These are phyloP conservation scores for Dictyostelium intermedium DNA, from an alignment of 78 protist species.

Conservation along the genomic window DNA sequence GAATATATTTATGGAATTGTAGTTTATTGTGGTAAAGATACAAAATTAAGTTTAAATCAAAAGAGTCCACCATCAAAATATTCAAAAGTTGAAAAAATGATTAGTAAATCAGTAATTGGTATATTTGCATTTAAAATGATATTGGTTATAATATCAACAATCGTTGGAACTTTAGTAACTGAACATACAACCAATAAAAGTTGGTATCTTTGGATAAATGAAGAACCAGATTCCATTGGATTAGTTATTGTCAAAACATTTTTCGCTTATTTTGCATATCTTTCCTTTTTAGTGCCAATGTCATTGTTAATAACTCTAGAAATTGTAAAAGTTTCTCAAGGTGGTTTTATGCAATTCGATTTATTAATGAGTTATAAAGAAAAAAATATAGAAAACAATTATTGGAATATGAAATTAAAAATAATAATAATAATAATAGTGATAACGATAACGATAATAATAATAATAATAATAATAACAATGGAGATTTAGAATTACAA, in stretches of 20 bases:
- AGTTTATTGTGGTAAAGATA: slow-evolving; percentile 72
- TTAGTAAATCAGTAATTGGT: slow-evolving; percentile 57
- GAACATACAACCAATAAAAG: not conserved
- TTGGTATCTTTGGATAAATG: slow-evolving; percentile 42
- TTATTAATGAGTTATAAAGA: slow-evolving; percentile 2
- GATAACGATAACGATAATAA: not conserved
- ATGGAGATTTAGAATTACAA: not conserved
- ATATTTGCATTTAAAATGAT: not conserved
- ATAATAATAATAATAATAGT: not conserved
- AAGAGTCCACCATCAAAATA: slow-evolving; percentile 48
- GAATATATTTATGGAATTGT: slow-evolving; percentile 53
- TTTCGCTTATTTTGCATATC: slow-evolving; percentile 53
- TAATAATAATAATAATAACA: not conserved
- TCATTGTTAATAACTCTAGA: slow-evolving; percentile 73
- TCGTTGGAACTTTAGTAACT: not conserved
- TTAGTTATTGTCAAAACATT: slow-evolving; percentile 19
- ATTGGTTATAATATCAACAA: slow-evolving; percentile 9
- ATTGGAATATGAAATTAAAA: not conserved
- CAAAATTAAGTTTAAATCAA: slow-evolving; percentile 28
- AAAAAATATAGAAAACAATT: not conserved
- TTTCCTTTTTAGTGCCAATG: slow-evolving; percentile 51
- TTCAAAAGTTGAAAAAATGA: slow-evolving; percentile 31
- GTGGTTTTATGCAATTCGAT: slow-evolving; percentile 16
- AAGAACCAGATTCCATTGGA: not conserved
- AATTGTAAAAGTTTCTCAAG: slow-evolving; percentile 57